Conservation (phyloP, 148 eudicot genomes). For the Fagopyrum tataricum region DNA sequence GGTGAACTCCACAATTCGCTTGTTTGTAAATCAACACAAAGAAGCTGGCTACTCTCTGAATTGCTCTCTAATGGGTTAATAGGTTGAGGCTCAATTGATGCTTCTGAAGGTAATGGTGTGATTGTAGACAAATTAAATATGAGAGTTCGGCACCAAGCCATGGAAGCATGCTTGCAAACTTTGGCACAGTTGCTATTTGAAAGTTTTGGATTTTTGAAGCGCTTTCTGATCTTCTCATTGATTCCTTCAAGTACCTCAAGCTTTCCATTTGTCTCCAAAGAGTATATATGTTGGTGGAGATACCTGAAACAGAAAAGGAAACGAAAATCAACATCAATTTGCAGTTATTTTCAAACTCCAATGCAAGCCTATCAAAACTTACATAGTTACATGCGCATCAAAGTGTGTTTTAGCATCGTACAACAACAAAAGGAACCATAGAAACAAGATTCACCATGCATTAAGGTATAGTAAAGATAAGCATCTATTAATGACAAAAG, state of each 20-base stretch:
- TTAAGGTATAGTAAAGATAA: background rate
- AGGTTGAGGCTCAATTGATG: constrained; percentile 28
- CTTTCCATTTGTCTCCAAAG: constrained; percentile 63
- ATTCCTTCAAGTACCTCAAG: constrained; percentile 82
- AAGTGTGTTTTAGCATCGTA: background rate
- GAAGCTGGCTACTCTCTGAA: constrained; percentile 51
- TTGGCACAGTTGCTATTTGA: constrained; percentile 64
- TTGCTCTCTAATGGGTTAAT: constrained; percentile 26
- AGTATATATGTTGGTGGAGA: constrained; percentile 72
- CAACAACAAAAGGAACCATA: background rate
- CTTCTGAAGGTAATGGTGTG: constrained; percentile 47
- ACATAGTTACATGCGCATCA: background rate
- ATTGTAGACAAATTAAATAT: constrained; percentile 61
- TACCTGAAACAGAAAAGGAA: constrained; percentile 34
- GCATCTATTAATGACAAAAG: background rate
- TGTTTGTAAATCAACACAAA: constrained; percentile 68
- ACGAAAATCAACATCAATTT: background rate
- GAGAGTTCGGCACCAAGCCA: constrained; percentile 90
- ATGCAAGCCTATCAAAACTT: background rate
- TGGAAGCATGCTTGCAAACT: constrained; percentile 72
- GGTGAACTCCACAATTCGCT: constrained; percentile 73
- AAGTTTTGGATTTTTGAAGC: constrained; percentile 82
- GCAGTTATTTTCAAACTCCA: background rate
- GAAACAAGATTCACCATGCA: background rate
- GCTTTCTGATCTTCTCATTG: constrained; percentile 88